These are phyloP conservation scores for Pharnaceum exiguum DNA, from an alignment of 148 eudicot genomes.

Conservation along the genomic window DNA sequence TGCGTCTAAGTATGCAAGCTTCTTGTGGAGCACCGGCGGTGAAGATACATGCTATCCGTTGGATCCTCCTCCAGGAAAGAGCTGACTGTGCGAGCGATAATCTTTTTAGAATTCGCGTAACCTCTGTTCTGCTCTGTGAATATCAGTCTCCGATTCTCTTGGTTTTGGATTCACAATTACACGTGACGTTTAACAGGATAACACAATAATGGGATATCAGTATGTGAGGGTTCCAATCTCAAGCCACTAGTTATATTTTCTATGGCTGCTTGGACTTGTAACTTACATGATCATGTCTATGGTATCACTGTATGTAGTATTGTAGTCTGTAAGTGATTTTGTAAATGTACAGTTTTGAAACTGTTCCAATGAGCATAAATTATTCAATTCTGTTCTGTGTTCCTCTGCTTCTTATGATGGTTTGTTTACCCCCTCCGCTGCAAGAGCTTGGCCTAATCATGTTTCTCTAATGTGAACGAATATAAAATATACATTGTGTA, in stretches of 20 bases:
- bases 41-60: slow-evolving; percentile 73
- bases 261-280: slow-evolving; percentile 14
- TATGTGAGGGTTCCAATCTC: slow-evolving; percentile 11
- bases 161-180: slow-evolving; percentile 6
- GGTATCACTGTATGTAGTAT: slow-evolving; percentile 11
- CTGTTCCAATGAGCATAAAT: slow-evolving; percentile 10
- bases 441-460: no score
- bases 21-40: slow-evolving; percentile 84
- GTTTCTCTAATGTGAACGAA: no score
- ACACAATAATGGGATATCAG: slow-evolving; percentile 12
- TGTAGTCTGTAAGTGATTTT: slow-evolving; percentile 5
- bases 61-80: slow-evolving; percentile 19
- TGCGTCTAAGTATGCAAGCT: slow-evolving; percentile 68
- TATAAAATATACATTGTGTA: no score
- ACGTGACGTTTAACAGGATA: slow-evolving; percentile 23
- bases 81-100: slow-evolving; percentile 6
- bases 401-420: no score
- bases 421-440: no score
- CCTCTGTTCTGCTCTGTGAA: slow-evolving; percentile 21
- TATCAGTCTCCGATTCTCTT: slow-evolving; percentile 8
- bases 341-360: slow-evolving; percentile 26
- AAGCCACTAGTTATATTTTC: slow-evolving; percentile 16
- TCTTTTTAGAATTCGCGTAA: not conserved
- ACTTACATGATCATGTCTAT: slow-evolving; percentile 14
- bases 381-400: not conserved